A percentile compares a stretch with the other conserved stretches of the same genome.
phyloP scores from a whole-genome alignment of 805 yeast genomes.

The Cyberlindnera petersonii region DNA sequence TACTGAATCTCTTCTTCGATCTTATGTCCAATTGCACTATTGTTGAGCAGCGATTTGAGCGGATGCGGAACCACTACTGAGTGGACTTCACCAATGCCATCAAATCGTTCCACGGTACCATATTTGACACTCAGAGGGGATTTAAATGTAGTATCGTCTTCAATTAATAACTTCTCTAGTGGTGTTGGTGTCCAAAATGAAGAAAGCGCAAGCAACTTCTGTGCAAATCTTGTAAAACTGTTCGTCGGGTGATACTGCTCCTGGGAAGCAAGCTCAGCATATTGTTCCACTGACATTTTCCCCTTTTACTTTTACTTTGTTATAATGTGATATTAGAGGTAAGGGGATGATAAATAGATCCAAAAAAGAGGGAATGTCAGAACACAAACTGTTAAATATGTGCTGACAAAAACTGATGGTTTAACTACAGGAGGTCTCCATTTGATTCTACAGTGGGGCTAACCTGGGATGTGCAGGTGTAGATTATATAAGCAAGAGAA shows the following conservation, averaged over 20 bases:
- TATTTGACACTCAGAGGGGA: constrained; percentile 13
- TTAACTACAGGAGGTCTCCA: too few relatives aligned
- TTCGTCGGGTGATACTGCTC: constrained; percentile 15
- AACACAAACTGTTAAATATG: too few relatives aligned
- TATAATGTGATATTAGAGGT: neutral
- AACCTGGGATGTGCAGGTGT: too few relatives aligned
- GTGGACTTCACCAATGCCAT: constrained; percentile 14
- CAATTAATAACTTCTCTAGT: constrained; percentile 16
- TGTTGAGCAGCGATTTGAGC: constrained; percentile 6
- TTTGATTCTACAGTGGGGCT: too few relatives aligned
- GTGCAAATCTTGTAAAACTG: neutral
- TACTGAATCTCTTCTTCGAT: constrained; percentile 9
- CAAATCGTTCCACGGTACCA: constrained; percentile 10
- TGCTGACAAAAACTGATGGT: too few relatives aligned
- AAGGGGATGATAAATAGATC: too few relatives aligned
- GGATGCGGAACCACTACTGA: constrained; percentile 18
- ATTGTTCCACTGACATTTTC: constrained; percentile 19
- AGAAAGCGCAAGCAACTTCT: neutral
- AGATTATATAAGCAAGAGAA: too few relatives aligned
- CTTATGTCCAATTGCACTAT: constrained; percentile 3
- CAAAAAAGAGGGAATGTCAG: too few relatives aligned
- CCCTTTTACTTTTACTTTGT: neutral
- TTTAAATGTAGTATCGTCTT: constrained; percentile 19
- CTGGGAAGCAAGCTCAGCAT: constrained; percentile 17
- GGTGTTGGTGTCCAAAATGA: constrained; percentile 11